Evolutionary conservation across 176 grass and related monocot species (phyloP).

Genomic region (Bothriochloa decipiens): DNA sequence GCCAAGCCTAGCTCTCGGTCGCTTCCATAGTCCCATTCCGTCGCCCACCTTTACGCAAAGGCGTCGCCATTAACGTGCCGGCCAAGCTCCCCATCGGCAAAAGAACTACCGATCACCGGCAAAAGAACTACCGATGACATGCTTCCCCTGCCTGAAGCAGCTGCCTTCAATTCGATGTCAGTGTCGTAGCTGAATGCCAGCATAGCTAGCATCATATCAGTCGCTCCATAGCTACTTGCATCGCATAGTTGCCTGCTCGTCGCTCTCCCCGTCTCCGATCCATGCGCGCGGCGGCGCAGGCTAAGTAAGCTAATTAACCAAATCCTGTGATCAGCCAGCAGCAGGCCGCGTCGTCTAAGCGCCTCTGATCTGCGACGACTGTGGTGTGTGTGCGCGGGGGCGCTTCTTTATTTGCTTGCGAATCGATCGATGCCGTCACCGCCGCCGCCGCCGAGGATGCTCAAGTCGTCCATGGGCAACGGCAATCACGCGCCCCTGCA

Average conservation of each 20-base stretch:
- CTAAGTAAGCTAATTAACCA: not conserved
- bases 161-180: not conserved
- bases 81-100: slow-evolving; percentile 27
- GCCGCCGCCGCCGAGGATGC: slow-evolving; percentile 3
- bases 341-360: not conserved
- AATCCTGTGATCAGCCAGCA: not conserved
- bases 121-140: not conserved
- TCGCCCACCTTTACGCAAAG: slow-evolving; percentile 48
- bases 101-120: not conserved
- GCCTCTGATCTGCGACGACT: not conserved
- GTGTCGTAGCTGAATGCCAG: not conserved
- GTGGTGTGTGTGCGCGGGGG: not conserved
- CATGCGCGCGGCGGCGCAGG: too few relatives aligned
- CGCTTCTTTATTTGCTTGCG: not conserved
- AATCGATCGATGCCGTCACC: not conserved
- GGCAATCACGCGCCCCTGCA: not conserved
- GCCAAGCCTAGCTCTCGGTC: too few relatives aligned
- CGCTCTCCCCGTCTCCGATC: too few relatives aligned
- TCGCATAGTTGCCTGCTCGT: too few relatives aligned
- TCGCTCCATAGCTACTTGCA: too few relatives aligned
- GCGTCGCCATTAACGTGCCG: not conserved
- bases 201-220: not conserved
- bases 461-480: slow-evolving; percentile 34
- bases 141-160: not conserved
- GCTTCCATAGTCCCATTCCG: not conserved